Base-by-base conservation (phyloP, 208 protist species). In the Trypanosoma avium region DNA sequence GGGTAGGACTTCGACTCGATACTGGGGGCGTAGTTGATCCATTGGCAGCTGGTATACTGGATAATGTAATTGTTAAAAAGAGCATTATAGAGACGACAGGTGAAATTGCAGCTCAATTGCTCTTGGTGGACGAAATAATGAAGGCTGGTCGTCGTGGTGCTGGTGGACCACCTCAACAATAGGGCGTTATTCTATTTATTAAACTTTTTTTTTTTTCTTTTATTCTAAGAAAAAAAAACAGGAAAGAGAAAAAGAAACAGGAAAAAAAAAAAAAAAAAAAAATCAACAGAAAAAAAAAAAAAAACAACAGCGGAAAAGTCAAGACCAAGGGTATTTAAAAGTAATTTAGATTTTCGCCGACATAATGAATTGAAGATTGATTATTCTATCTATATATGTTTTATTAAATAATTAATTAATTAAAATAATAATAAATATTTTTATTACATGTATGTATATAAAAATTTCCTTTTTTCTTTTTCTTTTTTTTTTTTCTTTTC, bases 41-140 rank as follows among this genome's bases (percentile, higher is more conserved):
- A 19, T 49, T 91, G 26, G 87, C 70, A 0, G 89, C 86, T 45
- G 99, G 98, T 50, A 95, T 99, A 54, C 94, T 93, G 43, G 99
- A 99, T 82, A 99, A 99, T 81, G 98, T 98, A 61, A 84, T 93
- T 55, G 99, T 99, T n/a, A 99, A 99, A 83, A 79, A 90, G 61
- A 98, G 99, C 68, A 66, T 99, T 21, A 61, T 99, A 9, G 86
- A 99, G 70, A 93, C 97, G 4, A 90, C 85, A 17, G 86, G 96
- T 8, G 86, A 99, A 21, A 99, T 99, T 82, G 90, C 98, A 6
- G 84, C 94, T 17, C 97, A 99, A 77, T 77, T 99, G 1, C 84
- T 99, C 9, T 87, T 99, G 7, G 98, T 99, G 6, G 99, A 99
- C 75, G 99, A 99, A 85, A 99, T 99, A 70, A 99, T 99, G 73